These are phyloP conservation scores for Chrysanthemum seticuspe DNA, from an alignment of 129 eudicot genomes.

Conservation along the genomic window DNA sequence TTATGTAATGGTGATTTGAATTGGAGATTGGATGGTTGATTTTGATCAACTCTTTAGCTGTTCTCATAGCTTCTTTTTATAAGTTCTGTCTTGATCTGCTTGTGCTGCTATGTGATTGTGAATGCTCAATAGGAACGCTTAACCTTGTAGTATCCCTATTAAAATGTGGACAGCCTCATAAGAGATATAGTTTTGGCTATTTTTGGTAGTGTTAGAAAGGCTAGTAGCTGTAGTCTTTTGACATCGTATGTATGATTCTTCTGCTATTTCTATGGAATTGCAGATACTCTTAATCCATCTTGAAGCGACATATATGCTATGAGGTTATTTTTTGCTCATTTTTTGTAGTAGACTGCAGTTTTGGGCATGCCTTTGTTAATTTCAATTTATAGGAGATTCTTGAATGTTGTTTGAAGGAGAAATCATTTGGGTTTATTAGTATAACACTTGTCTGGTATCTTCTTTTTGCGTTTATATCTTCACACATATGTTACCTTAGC, in stretches of 20 bases:
- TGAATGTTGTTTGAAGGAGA: constrained; percentile 2
- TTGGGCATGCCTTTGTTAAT: no score
- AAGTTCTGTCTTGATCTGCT: neutral
- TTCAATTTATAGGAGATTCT: neutral
- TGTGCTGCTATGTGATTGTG: neutral
- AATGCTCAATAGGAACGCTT: constrained; percentile 1
- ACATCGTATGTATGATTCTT: neutral
- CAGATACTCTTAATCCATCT: neutral
- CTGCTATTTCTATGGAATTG: neutral
- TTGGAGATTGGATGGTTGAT: no score
- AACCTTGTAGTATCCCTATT: neutral
- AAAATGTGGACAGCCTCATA: neutral
- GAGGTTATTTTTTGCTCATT: neutral
- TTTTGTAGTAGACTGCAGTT: neutral
- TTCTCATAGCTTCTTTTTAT: neutral
- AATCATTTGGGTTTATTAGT: no score
- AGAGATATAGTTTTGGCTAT: neutral
- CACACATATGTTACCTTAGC: no score
- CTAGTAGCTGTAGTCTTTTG: neutral
- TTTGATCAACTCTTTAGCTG: neutral
- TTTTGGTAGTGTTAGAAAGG: constrained; percentile 11
- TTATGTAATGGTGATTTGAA: no score
- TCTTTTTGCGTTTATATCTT: no score
- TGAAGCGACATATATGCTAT: constrained; percentile 1
- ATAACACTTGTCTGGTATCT: no score